phyloP scores from a whole-genome alignment of 352 stramenopile species.

The Paralagenidium karlingii region DNA sequence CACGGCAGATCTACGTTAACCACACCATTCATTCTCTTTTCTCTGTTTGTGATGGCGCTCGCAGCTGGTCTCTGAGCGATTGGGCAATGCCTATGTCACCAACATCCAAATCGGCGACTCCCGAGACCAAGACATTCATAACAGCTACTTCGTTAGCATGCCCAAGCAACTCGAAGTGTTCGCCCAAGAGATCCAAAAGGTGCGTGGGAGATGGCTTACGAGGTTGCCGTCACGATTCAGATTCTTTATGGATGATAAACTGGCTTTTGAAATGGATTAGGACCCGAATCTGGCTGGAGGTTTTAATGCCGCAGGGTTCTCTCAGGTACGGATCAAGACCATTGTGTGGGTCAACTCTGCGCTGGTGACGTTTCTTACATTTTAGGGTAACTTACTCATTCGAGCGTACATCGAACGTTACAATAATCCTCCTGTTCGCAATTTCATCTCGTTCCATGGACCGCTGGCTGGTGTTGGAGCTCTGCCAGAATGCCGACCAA shows the following conservation, averaged over 20 bases:
- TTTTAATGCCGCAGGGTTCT: constrained; percentile 92
- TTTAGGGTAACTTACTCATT: constrained; percentile 85
- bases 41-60: constrained; percentile 1
- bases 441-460: constrained; percentile 88
- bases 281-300: constrained; percentile 72
- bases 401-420: constrained; percentile 90
- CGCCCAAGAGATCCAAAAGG: constrained; percentile 59
- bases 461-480: constrained; percentile 83
- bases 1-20: background rate
- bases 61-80: constrained; percentile 51
- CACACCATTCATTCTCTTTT: background rate
- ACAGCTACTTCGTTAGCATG: constrained; percentile 91
- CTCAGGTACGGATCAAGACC: constrained; percentile 74
- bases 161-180: constrained; percentile 85
- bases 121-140: constrained; percentile 78
- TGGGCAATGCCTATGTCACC: constrained; percentile 74
- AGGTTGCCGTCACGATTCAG: background rate
- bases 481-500: constrained; percentile 80
- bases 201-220: constrained; percentile 3
- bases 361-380: background rate
- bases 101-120: constrained; percentile 85
- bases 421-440: constrained; percentile 86
- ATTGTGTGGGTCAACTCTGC: background rate
- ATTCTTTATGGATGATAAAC: too few relatives aligned
- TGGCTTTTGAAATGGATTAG: constrained; percentile 7